Evolutionary conservation across 73 alveolate species (phyloP).

Genomic region (Paraurostyla sp.): DNA sequence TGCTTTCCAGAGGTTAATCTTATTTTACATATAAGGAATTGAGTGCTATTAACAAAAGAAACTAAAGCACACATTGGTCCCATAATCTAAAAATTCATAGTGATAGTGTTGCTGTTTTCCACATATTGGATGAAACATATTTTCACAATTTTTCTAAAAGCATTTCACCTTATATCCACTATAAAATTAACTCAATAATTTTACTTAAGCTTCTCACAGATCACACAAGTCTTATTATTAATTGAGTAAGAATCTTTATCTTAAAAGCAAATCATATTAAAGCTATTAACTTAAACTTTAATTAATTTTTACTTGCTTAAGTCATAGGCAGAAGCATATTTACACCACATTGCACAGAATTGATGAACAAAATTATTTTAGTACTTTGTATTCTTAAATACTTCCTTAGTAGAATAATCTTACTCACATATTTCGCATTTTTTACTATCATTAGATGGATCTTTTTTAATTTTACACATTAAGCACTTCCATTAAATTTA

Average conservation of each 20-base stretch:
- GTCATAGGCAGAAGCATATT: background rate
- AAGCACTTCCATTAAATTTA: conserved; percentile 16
- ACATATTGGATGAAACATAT: conserved; percentile 33
- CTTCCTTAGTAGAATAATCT: background rate
- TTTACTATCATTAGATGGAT: background rate
- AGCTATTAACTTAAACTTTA: background rate
- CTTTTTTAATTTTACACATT: conserved; percentile 27
- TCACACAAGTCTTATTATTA: conserved; percentile 19
- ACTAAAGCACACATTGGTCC: background rate
- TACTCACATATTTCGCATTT: conserved; percentile 25
- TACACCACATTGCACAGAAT: conserved; percentile 50
- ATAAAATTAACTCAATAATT: background rate
- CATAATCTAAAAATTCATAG: conserved; percentile 14
- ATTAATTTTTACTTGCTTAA: conserved; percentile 24
- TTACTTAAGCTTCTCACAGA: background rate
- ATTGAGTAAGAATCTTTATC: background rate
- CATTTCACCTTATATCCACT: conserved; percentile 34
- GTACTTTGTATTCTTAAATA: background rate
- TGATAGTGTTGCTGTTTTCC: conserved; percentile 11
- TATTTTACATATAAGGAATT: background rate
- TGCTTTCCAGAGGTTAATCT: conserved; percentile 19
- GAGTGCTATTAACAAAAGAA: conserved; percentile 32
- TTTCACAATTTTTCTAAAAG: background rate
- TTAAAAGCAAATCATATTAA: background rate
- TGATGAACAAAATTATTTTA: background rate